phyloP scores from a whole-genome alignment of 140 eudicot species.

The Senecio squalidus region DNA sequence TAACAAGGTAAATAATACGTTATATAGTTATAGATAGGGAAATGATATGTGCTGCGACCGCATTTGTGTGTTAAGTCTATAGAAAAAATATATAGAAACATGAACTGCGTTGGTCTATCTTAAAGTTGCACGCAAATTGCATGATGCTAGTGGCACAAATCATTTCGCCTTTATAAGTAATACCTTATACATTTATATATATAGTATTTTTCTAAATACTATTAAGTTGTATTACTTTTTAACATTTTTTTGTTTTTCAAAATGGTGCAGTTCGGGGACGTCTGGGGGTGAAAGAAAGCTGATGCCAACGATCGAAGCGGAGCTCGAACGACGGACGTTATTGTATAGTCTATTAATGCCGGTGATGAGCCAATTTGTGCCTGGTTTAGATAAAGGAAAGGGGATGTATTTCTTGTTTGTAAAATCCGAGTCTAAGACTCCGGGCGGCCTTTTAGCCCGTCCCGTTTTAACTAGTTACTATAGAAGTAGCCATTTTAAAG shows the following conservation, averaged over 20 bases:
- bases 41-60: no score
- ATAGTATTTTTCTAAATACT: no score
- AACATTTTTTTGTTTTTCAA: not conserved
- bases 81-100: no score
- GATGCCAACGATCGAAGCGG: conserved; percentile 97
- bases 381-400: conserved; percentile 83
- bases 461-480: conserved; percentile 94
- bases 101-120: no score
- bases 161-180: no score
- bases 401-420: conserved; percentile 92
- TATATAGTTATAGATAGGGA: not conserved
- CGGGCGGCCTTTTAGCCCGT: conserved; percentile 83
- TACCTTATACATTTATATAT: no score
- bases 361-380: conserved; percentile 86
- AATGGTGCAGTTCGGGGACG: conserved; percentile 78
- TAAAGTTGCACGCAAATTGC: no score
- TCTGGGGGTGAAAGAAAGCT: conserved; percentile 94
- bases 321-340: conserved; percentile 62
- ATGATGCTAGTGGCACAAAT: no score
- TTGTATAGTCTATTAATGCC: conserved; percentile 89
- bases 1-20: conserved; percentile 52
- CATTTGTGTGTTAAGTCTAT: no score
- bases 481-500: conserved; percentile 75
- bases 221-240: not conserved
- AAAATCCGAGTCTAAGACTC: conserved; percentile 87